These are phyloP conservation scores for Vachellia collinsii DNA, from an alignment of 306 rosid genomes.

Conservation along the genomic window DNA sequence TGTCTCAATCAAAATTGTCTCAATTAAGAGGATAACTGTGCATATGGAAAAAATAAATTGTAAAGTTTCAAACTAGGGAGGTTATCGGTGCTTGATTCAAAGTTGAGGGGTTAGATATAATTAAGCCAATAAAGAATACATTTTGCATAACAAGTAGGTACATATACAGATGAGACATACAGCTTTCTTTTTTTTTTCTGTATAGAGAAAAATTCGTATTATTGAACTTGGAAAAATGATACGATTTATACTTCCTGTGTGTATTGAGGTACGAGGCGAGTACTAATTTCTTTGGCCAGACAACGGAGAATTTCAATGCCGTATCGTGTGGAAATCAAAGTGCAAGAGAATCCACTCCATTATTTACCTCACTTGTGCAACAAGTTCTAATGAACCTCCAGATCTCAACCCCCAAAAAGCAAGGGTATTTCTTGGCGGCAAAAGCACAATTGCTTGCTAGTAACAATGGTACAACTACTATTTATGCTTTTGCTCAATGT, in stretches of 20 bases:
- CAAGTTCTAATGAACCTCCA: not conserved
- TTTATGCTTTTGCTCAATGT: constrained; percentile 9
- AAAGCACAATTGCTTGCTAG: not conserved
- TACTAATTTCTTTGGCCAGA: not conserved
- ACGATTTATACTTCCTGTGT: not conserved
- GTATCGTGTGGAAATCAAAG: not conserved
- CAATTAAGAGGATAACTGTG: too few species aligned
- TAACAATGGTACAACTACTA: not conserved
- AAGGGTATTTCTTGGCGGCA: not conserved
- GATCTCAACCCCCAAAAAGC: not conserved
- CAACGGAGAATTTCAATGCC: not conserved
- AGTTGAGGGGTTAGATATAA: too few species aligned
- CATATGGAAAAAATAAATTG: too few species aligned
- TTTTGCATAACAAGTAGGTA: not conserved
- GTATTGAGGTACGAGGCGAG: not conserved
- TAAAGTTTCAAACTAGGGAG: too few species aligned
- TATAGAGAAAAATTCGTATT: not conserved
- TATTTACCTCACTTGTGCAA: not conserved
- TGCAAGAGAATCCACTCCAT: not conserved
- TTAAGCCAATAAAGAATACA: too few species aligned
- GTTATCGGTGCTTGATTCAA: too few species aligned
- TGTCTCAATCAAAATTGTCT: too few species aligned
- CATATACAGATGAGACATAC: not conserved
- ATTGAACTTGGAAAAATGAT: not conserved
- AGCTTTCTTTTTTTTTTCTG: not conserved